Conservation (phyloP, 2,329 filamentous ascomycete species). For the Alternaria metachromatica region DNA sequence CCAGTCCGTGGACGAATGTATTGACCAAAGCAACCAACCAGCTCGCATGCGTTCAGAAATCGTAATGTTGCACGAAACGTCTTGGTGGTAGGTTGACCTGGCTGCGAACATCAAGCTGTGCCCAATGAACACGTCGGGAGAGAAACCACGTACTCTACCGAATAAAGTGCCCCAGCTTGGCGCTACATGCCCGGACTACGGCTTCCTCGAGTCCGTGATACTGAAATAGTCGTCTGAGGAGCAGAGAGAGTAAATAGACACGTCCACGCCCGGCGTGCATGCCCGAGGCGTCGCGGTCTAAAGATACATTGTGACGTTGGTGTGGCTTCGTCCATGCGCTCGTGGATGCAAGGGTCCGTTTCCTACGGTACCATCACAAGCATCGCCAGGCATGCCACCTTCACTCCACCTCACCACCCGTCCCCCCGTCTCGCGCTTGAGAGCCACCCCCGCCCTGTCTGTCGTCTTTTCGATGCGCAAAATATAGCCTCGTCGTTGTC, state of each 20-base stretch:
- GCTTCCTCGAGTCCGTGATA: neutral
- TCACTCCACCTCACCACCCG: slow-evolving; percentile 19
- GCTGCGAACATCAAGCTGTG: neutral
- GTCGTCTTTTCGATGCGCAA: slow-evolving; percentile 38
- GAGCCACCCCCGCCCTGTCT: slow-evolving; percentile 7
- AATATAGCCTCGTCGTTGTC: slow-evolving; percentile 37
- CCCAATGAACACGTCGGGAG: slow-evolving; percentile 12
- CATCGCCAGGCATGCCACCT: slow-evolving; percentile 18
- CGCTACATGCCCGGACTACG: neutral
- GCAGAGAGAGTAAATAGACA: neutral
- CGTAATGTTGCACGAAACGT: neutral
- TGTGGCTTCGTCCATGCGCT: slow-evolving; percentile 33
- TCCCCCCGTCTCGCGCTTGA: slow-evolving; percentile 14
- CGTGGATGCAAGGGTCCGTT: slow-evolving; percentile 13
- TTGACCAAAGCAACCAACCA: neutral
- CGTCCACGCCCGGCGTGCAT: neutral
- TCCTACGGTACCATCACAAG: slow-evolving; percentile 13
- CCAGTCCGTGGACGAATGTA: neutral
- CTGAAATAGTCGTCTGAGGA: neutral
- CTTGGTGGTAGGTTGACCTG: neutral
- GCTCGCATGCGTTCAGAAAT: neutral
- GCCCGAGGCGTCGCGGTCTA: neutral
- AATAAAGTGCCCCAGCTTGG: slow-evolving; percentile 7
- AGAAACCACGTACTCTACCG: slow-evolving; percentile 6
- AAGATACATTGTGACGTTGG: slow-evolving; percentile 28